Evolutionary conservation across 345 rosid genomes (phyloP).

Genomic region (Rubroshorea leprosula): DNA sequence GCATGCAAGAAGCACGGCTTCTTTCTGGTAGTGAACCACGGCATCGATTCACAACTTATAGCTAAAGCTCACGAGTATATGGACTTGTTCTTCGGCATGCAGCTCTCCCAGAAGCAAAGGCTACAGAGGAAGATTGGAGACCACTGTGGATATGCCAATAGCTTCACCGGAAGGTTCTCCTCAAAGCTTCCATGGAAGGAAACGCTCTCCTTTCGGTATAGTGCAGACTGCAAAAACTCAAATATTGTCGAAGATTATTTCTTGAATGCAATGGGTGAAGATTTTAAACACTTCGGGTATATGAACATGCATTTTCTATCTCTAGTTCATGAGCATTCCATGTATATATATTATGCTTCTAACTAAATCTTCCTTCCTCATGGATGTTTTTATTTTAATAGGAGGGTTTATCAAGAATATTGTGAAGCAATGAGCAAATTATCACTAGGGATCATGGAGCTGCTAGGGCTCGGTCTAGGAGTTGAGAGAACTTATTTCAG

Average conservation of each 20-base stretch:
- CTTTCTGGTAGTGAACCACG: conserved; percentile 64
- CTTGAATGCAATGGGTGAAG: conserved; percentile 36
- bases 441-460: conserved; percentile 34
- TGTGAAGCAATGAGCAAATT: conserved; percentile 44
- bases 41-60: conserved; percentile 36
- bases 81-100: conserved; percentile 32
- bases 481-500: conserved; percentile 33
- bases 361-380: background rate
- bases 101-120: conserved; percentile 24
- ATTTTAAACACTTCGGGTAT: conserved; percentile 43
- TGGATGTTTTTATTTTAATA: conserved; percentile 13
- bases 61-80: conserved; percentile 23
- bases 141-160: conserved; percentile 39
- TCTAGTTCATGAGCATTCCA: background rate
- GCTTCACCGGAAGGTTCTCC: conserved; percentile 40
- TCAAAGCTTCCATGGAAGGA: conserved; percentile 70
- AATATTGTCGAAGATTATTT: conserved; percentile 36
- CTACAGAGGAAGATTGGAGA: conserved; percentile 17
- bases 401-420: conserved; percentile 44
- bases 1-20: conserved; percentile 60
- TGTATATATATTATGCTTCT: too few species aligned
- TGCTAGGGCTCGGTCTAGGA: conserved; percentile 47
- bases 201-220: conserved; percentile 37
- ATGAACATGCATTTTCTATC: background rate
- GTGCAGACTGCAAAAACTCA: conserved; percentile 5